Base-by-base conservation (phyloP, 2,329 filamentous ascomycete species). In the Alternaria atra region DNA sequence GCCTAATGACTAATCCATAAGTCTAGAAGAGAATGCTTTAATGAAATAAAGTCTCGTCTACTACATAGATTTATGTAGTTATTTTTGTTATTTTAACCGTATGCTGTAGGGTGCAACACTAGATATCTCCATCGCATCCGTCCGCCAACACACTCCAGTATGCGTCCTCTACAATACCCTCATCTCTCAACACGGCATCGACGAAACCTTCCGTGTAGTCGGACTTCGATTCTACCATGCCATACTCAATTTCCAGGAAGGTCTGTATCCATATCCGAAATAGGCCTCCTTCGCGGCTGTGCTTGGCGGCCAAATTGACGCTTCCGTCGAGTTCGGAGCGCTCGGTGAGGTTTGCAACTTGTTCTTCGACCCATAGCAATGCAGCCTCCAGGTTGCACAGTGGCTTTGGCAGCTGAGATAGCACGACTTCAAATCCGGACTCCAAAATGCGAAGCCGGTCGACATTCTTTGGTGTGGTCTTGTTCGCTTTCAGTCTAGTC, bases 251-350 rank as follows among this genome's bases (percentile, higher is more conserved):
- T 35, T 66, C 64, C n/a, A 43, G 6, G 15, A 66, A 60, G 2
- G 53, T 56, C 6, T 46, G 44, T 6, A 64, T 52, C 64, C 64
- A 66, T 8, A 17, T 30, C 23, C 51, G 46, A 40, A 58, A 64
- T n/a, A 60, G 27, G 3, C 50, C 42, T 0, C 64, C 59, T 51
- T 64, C 61, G 6, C 50, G 17, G 8, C 58, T 62, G 23, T 51
- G 40, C 20, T 52, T 52, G 10, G 48, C 17, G 2, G 37, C 37
- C 37, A 58, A 27, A 15, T 27, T 6, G 5, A 48, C 57, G 15
- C 12, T 32, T 17, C 44, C 48, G 30, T 50, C 56, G 4, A 46
- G 13, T 12, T 46, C 20, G 4, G 53, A 51, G n/a, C 44, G 51
- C 3, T 39, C 6, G 1, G 2, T 8, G 12, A 61, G 40, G 13